Percentiles rank a stretch among this genome's conserved stretches.
Conservation (phyloP, 208 protist genomes). For the Lotmaria passim region DNA sequence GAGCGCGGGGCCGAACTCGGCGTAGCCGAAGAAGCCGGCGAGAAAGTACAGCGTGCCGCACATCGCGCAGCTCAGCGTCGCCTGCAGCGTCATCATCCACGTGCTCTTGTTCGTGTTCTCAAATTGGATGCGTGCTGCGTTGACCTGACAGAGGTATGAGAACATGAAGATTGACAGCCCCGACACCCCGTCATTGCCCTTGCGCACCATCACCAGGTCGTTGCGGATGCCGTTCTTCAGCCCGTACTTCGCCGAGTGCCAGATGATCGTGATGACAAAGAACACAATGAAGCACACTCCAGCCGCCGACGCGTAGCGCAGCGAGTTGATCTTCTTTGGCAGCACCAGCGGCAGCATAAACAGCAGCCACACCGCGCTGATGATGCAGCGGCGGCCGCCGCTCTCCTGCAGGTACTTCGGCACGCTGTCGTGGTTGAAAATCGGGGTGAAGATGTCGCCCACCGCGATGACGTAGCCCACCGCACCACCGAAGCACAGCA, state of each 20-base stretch:
- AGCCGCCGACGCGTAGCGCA: conserved; percentile 66
- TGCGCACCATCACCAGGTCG: conserved; percentile 37
- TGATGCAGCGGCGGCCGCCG: conserved; percentile 45
- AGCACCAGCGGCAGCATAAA: conserved; percentile 72
- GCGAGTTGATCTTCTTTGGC: conserved; percentile 73
- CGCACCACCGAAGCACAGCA: conserved; percentile 63
- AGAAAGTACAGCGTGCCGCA: conserved; percentile 62
- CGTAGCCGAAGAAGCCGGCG: conserved; percentile 71
- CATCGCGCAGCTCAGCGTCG: conserved; percentile 40
- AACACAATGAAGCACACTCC: conserved; percentile 55
- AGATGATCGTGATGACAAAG: conserved; percentile 60
- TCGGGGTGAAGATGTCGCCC: conserved; percentile 41
- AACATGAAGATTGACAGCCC: conserved; percentile 67
- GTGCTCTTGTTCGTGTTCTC: conserved; percentile 42
- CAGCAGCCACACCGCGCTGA: conserved; percentile 42
- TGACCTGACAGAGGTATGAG: conserved; percentile 67
- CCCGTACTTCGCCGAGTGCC: conserved; percentile 45
- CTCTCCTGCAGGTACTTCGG: conserved; percentile 43
- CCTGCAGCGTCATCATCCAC: conserved; percentile 41
- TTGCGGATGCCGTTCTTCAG: conserved; percentile 36
- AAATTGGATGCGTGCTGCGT: conserved; percentile 42
- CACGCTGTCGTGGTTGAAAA: conserved; percentile 24
- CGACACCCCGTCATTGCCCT: conserved; percentile 37
- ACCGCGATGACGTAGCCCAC: conserved; percentile 62
- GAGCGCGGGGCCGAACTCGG: conserved; percentile 50